A percentile compares a stretch with the other conserved stretches of the same genome.
Evolutionary conservation across 1,139 yeast species (phyloP).

Genomic region (Scheffersomyces titani): DNA sequence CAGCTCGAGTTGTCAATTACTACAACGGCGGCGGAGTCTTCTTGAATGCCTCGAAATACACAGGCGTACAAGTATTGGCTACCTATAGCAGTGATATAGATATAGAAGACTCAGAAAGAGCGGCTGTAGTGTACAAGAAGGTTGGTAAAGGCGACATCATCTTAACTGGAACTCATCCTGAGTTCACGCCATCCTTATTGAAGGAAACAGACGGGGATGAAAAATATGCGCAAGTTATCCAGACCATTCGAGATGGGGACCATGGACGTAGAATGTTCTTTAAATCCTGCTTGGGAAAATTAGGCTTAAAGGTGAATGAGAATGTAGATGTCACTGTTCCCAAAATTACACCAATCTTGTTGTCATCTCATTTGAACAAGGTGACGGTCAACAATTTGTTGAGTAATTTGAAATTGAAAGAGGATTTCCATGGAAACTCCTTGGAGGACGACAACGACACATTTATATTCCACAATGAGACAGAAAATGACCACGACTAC

Average conservation of each 20-base stretch:
- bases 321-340: constrained; percentile 56
- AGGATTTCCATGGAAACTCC: constrained; percentile 47
- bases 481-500: constrained; percentile 21
- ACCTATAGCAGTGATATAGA: constrained; percentile 52
- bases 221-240: constrained; percentile 36
- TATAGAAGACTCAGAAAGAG: constrained; percentile 48
- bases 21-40: constrained; percentile 91
- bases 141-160: constrained; percentile 78
- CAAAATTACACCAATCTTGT: constrained; percentile 61
- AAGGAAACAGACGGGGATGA: constrained; percentile 23
- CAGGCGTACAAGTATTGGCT: constrained; percentile 72
- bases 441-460: constrained; percentile 57
- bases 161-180: constrained; percentile 90
- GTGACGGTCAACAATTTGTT: constrained; percentile 25
- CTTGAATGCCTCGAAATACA: constrained; percentile 64
- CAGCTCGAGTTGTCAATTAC: constrained; percentile 37
- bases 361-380: constrained; percentile 37
- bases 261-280: constrained; percentile 55
- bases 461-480: constrained; percentile 44
- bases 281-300: constrained; percentile 50
- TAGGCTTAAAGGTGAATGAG: constrained; percentile 70
- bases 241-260: constrained; percentile 42
- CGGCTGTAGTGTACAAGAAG: constrained; percentile 67
- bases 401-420: constrained; percentile 29
- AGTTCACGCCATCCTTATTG: constrained; percentile 63